Evolutionary conservation across 1,284 basidiomycete species (phyloP), one percentile per base, ranked within the genome.

Genomic region (Caloboletus inedulis): DNA sequence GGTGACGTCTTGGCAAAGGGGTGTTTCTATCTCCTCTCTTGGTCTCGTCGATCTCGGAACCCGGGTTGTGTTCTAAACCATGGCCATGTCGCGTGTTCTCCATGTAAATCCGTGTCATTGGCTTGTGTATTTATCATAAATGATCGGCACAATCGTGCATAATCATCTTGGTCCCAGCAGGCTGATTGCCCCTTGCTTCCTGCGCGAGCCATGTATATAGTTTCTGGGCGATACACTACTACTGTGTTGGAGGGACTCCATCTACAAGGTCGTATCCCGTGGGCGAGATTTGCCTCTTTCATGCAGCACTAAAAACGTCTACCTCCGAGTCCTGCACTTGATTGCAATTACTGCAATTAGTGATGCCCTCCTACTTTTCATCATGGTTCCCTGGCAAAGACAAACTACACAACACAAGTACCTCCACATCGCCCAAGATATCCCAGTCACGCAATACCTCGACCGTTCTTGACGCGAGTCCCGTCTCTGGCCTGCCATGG

Each of bases 251-350:
- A n/a, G n/a, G n/a, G n/a, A n/a, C n/a, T n/a, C n/a, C n/a, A n/a
- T n/a, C n/a, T n/a, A n/a, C n/a, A n/a, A n/a, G n/a, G n/a, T n/a
- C n/a, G n/a, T n/a, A n/a, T n/a, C n/a, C n/a, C n/a, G n/a, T n/a
- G n/a, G n/a, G n/a, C n/a, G n/a, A n/a, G n/a, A n/a, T n/a, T 54
- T 54, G 34, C 51, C 51, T 55, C 43, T 54, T 54, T 43, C 30
- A 27, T 43, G 42, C 16, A 18, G 31, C 4, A 13, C 35, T 13
- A 35, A 3, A 35, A 35, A 19, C 35, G 18, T 37, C 6, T 3
- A 19, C 36, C 19, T n/a, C n/a, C n/a, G n/a, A n/a, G n/a, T 21
- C 7, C 25, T 19, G 12, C 10, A 42, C 7, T 27, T 2, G 25
- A 42, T n/a, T 16, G 14, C 21, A 13, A 13, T 31, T 12, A n/a